Base-by-base conservation (phyloP, 108 stramenopile species). In the Fragilariopsis cylindrus region DNA sequence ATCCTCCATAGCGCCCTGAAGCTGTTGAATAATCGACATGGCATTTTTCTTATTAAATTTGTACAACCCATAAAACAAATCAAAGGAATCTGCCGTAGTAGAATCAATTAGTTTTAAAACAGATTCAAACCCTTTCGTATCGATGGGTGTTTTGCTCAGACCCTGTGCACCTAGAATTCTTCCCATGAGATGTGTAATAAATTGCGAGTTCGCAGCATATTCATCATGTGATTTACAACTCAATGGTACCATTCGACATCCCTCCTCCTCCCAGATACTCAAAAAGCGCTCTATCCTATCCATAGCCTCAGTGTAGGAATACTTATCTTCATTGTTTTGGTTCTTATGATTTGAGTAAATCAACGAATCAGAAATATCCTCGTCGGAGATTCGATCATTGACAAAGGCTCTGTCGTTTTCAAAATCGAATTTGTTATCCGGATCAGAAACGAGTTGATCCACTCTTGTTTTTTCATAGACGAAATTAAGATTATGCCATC, bases 241-340 rank as follows among this genome's bases (percentile, higher is more conserved):
- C 93, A 99, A 87, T 40, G 97, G 90, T n/a, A 98, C 90, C 97
- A 98, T 98, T n/a, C 88, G 84, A 82, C 99, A 99, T 9, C 98
- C 93, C 78, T 97, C 99, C 84, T 91, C 90, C 86, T 98, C 98
- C 91, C 96, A 99, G 71, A 99, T 97, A 68, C 86, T 84, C 44
- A 99, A 76, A 80, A 98, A 99, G 57, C 96, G 87, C 57, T 97
- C 98, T 52, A 94, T 85, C 40, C 95, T 81, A 70, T 94, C 94
- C 82, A 90, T 88, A 8, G 88, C 86, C 64, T 86, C 85, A 15
- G 85, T 69, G 70, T 81, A 81, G 16, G 90, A 81, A 55, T 90
- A 88, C 48, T 78, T 85, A 55, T 89, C 85, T 78, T 91, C 92
- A 30, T 30, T 30, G 30, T 30, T 30, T 30, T 30, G 30, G 30